Conservation (phyloP, 2,329 filamentous ascomycete genomes). For the Xylariaceae sp. region DNA sequence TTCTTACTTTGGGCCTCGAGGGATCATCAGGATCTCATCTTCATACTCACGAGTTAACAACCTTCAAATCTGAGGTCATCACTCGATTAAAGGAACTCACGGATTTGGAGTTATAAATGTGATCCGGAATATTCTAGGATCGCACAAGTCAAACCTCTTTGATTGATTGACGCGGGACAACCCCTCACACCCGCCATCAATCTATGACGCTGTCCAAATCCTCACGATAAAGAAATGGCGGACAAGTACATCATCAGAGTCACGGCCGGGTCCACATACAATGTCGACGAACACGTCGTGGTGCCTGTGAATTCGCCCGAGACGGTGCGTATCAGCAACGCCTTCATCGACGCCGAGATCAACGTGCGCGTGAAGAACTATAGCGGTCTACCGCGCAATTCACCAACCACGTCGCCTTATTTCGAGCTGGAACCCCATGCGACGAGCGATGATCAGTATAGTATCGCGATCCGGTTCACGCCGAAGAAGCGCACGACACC, state of each 20-base stretch:
- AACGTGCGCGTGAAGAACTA: slow-evolving; percentile 68
- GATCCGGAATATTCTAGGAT: too few species aligned
- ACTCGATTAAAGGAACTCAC: background rate
- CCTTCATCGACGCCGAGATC: slow-evolving; percentile 61
- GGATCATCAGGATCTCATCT: too few species aligned
- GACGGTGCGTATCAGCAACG: slow-evolving; percentile 57
- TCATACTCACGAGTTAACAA: too few species aligned
- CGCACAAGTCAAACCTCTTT: background rate
- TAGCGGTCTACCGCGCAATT: slow-evolving; percentile 63
- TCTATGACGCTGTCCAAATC: background rate
- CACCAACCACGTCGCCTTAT: slow-evolving; percentile 68
- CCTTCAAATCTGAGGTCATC: background rate
- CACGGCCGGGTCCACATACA: slow-evolving; percentile 74
- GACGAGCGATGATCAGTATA: slow-evolving; percentile 70
- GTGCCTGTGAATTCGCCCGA: slow-evolving; percentile 70
- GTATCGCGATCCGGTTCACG: slow-evolving; percentile 71
- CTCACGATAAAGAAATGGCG: slow-evolving; percentile 43
- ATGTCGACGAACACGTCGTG: slow-evolving; percentile 62
- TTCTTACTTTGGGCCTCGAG: too few species aligned
- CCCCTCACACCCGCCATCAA: background rate
- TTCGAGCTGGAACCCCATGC: slow-evolving; percentile 66
- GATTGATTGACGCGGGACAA: background rate
- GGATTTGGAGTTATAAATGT: background rate
- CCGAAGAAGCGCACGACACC: slow-evolving; percentile 48
- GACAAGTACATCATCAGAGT: slow-evolving; percentile 75